Evolutionary conservation across 257 asterid genomes (phyloP), one percentile per base, ranked within the genome.

Genomic region (Capsicum rhomboideum): DNA sequence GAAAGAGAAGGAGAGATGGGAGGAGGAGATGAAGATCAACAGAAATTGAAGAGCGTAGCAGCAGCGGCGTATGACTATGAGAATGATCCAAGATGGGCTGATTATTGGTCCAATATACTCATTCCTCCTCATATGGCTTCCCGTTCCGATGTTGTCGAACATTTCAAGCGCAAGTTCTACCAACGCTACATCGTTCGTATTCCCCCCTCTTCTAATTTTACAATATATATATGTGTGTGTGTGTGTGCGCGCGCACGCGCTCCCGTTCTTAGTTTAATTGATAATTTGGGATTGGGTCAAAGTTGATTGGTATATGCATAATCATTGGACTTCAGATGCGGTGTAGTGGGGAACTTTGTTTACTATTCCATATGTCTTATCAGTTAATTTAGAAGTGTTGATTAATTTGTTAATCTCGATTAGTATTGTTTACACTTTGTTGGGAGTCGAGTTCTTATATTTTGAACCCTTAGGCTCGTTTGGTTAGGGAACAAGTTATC

Each of bases 111-210:
- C 68, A 96, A 96, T 85, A 93, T 96, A 64, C 94, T 96, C 42
- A 93, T 96, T 79, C 99, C 99, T 44, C 98, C 98, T 0, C 93
- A 90, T 83, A 89, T 96, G 97, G 95, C 95, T 67, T 91, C 98
- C 85, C 95, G 98, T 71, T 82, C 83, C 86, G 98, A 94, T 85
- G 97, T 94, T 87, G 97, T 90, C 83, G 82, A 88, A n/a, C 98
- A 94, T 92, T 96, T 91, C 94, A 94, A 96, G 93, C 97, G 90
- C 88, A 96, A 96, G 88, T 96, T 96, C 94, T 96, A 96, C 87
- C 98, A 96, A 89, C 98, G 98, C 34, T 91, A 86, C 91, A 90
- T 96, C 85, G 98, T 96, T 89, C 23, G 82, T 63, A 12, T 50
- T 55, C 77, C 3, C n/a, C 8, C 50, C 6, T n/a, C 31, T 42